A percentile compares a stretch with the other conserved stretches of the same genome.
phyloP scores from a whole-genome alignment of 2,329 filamentous ascomycete species.

The Aureobasidium pullulans region DNA sequence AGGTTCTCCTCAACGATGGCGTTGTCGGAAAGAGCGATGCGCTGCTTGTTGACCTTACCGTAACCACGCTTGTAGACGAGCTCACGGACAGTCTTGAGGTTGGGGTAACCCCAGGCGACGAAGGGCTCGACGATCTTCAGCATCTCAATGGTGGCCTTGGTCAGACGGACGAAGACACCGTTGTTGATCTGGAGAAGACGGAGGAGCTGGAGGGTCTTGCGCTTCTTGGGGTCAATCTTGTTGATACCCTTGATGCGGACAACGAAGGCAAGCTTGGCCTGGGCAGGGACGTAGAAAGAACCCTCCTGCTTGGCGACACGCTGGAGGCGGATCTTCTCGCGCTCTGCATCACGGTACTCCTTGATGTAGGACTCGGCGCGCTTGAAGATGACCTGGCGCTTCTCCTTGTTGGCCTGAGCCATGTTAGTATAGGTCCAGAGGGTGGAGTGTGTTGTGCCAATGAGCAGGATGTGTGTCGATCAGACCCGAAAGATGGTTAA shows the following conservation, averaged over 20 bases:
- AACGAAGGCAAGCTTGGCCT: slow-evolving; percentile 95
- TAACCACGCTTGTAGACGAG: slow-evolving; percentile 99
- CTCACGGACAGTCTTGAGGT: slow-evolving; percentile 98
- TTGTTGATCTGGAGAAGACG: slow-evolving; percentile 99
- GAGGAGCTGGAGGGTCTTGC: slow-evolving; percentile 99
- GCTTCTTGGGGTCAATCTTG: slow-evolving; percentile 99
- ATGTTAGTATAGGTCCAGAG: slow-evolving; percentile 27
- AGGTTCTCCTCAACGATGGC: slow-evolving; percentile 93
- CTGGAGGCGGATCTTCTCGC: slow-evolving; percentile 91
- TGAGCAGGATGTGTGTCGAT: slow-evolving; percentile 32
- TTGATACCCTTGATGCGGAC: slow-evolving; percentile 99
- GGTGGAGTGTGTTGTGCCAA: neutral
- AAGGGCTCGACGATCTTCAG: slow-evolving; percentile 97
- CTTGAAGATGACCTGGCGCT: slow-evolving; percentile 98
- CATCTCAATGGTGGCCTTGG: slow-evolving; percentile 97
- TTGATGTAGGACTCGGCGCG: slow-evolving; percentile 99
- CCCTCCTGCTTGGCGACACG: slow-evolving; percentile 87
- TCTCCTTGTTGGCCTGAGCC: slow-evolving; percentile 88
- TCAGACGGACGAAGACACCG: slow-evolving; percentile 94
- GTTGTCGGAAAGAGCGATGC: slow-evolving; percentile 94
- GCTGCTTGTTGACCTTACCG: slow-evolving; percentile 92
- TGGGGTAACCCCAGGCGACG: slow-evolving; percentile 98
- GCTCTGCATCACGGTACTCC: slow-evolving; percentile 98
- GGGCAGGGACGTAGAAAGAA: slow-evolving; percentile 87
- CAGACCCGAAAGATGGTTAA: slow-evolving; percentile 99